Evolutionary conservation across 768 basidiomycete genomes (phyloP), one percentile per base, ranked within the genome.

Genomic region (Pleurotus pulmonarius): DNA sequence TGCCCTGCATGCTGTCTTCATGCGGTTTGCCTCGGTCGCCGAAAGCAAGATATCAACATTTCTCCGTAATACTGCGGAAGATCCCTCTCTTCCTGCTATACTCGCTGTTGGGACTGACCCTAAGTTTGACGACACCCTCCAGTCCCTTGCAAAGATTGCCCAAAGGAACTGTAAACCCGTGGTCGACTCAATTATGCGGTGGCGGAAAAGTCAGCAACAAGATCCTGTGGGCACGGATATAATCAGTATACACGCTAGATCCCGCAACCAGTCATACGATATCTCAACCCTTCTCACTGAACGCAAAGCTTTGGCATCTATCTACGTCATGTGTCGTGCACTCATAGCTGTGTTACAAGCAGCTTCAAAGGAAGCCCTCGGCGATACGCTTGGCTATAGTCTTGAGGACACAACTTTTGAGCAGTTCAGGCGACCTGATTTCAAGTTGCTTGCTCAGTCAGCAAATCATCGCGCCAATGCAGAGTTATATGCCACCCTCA

Each of bases 361-460:
- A 15, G 78, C 91, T 24, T 78, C 87, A 1, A 88, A 87, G 64
- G 91, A 93, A 61, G 85, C 86, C 1, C 74, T 96, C 3, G 88
- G 87, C 12, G 91, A 94, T 44, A 72, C 81, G 0, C 71, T 92
- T 58, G 94, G 92, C 0, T 83, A 88, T 69, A 83, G 75, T 47
- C 73, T 96, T n/a, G 94, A 96, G 65, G 88, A 91, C 63, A 87
- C 86, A 24, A 92, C 88, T 0, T 97, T 96, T 65, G 88, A 92
- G 58, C 90, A 92, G 61, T 91, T 92, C 64, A 78, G 80, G 63
- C 80, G 76, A 56, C 90, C 88, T 0, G 86, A 90, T 65, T 60
- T 86, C 62, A 87, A 89, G 60, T 71, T 87, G 29, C 69, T 85
- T 22, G 71, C 82, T 5, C 80, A 83, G 62, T 89, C 87, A 29